These are phyloP conservation scores for Paracorniculantispora psalliotae DNA, from an alignment of 2,329 filamentous ascomycete species.

Conservation along the genomic window DNA sequence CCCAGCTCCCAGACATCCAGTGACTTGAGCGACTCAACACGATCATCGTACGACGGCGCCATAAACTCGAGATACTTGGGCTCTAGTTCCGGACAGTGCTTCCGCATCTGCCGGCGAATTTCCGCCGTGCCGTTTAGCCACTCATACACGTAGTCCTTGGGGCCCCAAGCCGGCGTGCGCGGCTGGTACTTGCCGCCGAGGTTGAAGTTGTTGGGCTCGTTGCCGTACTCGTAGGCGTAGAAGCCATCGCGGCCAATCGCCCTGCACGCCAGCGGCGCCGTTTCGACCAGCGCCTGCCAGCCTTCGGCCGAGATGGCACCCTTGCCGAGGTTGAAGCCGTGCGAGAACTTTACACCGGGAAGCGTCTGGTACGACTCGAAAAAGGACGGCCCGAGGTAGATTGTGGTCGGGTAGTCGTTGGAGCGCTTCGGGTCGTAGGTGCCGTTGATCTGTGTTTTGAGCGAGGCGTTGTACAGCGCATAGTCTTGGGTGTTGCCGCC, in stretches of 20 bases:
- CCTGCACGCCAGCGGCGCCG: conserved; percentile 52
- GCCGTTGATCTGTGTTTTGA: conserved; percentile 47
- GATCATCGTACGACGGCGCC: conserved; percentile 54
- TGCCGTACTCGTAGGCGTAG: conserved; percentile 58
- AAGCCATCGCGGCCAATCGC: conserved; percentile 47
- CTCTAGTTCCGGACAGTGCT: conserved; percentile 43
- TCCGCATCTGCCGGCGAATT: conserved; percentile 41
- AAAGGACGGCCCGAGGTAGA: conserved; percentile 55
- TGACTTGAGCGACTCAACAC: conserved; percentile 44
- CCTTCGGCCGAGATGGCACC: conserved; percentile 46
- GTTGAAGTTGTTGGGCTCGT: conserved; percentile 42
- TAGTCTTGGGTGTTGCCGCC: conserved; percentile 66
- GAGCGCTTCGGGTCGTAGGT: conserved; percentile 46
- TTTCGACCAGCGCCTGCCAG: conserved; percentile 47
- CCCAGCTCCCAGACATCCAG: conserved; percentile 47
- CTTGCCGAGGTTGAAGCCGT: conserved; percentile 57
- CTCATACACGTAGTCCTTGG: conserved; percentile 43
- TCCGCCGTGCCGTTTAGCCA: conserved; percentile 50
- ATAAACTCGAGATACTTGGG: conserved; percentile 28
- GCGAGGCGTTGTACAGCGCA: conserved; percentile 52
- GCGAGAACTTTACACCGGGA: conserved; percentile 50
- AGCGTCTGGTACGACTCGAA: conserved; percentile 60
- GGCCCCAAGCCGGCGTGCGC: conserved; percentile 2
- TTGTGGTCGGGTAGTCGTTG: conserved; percentile 54
- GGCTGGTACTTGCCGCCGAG: neutral